These are phyloP conservation scores for Lipomyces yarrowii DNA, from an alignment of 1,139 yeast species.

Conservation along the genomic window DNA sequence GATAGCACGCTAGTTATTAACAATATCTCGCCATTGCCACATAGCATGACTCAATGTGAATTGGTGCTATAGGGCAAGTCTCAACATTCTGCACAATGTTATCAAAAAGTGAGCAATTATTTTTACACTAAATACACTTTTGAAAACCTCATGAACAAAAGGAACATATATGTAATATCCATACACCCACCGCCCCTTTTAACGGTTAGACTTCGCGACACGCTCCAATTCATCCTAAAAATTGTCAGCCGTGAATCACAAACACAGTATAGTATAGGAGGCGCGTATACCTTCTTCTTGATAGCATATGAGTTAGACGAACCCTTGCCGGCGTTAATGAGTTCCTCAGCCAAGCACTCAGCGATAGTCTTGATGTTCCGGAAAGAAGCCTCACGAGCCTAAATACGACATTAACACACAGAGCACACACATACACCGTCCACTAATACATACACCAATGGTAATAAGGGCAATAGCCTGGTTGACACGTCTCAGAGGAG, in stretches of 20 bases:
- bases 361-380: constrained; percentile 99
- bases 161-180: constrained; percentile 15
- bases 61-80: neutral
- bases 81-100: neutral
- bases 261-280: neutral
- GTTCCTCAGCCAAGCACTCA: constrained; percentile 99
- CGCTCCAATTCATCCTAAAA: constrained; percentile 97
- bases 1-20: neutral
- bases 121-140: constrained; percentile 32
- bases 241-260: constrained; percentile 7
- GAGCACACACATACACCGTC: neutral
- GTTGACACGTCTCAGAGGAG: constrained; percentile 99
- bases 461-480: constrained; percentile 98
- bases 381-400: constrained; percentile 98
- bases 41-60: neutral
- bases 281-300: constrained; percentile 75
- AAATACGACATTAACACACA: neutral
- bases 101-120: constrained; percentile 12
- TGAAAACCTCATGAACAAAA: constrained; percentile 17
- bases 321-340: constrained; percentile 99
- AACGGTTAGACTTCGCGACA: constrained; percentile 99
- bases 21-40: neutral
- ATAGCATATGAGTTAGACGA: constrained; percentile 99
- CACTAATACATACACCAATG: constrained; percentile 64
- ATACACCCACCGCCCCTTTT: constrained; percentile 44